Evolutionary conservation across 75 land plant genomes (phyloP).

Genomic region (Cupressus sempervirens): DNA sequence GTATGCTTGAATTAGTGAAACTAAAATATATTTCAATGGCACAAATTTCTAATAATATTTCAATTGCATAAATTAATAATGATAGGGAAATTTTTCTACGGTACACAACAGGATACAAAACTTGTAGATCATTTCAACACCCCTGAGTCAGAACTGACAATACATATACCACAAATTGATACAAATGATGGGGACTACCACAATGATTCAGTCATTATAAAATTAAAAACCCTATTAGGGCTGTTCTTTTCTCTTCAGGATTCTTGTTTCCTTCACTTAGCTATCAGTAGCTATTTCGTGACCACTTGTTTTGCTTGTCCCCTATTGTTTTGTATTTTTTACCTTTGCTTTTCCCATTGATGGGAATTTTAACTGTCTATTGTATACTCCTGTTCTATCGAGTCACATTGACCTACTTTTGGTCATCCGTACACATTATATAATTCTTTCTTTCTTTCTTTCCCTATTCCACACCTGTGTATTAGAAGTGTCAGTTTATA

Average conservation of each 20-base stretch:
- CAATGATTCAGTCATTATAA: background rate
- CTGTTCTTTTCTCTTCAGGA: too few relatives aligned
- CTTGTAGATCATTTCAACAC: background rate
- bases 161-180: background rate
- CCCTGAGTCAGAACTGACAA: background rate
- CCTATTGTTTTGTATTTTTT: too few relatives aligned
- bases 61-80: background rate
- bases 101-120: background rate
- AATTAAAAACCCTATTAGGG: background rate
- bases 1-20: slow-evolving; percentile 5
- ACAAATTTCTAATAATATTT: background rate
- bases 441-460: too few relatives aligned
- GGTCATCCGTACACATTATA: too few relatives aligned
- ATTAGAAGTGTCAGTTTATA: background rate
- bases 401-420: too few relatives aligned
- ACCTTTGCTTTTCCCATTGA: too few relatives aligned
- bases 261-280: too few relatives aligned
- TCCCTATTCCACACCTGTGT: background rate
- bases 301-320: too few relatives aligned
- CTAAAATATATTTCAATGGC: background rate
- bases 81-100: background rate
- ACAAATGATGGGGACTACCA: background rate
- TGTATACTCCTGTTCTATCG: too few relatives aligned
- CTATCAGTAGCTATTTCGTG: too few relatives aligned
- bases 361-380: too few relatives aligned